Conservation (phyloP, 108 stramenopile species). For the Nannochloropsis oceanica region DNA sequence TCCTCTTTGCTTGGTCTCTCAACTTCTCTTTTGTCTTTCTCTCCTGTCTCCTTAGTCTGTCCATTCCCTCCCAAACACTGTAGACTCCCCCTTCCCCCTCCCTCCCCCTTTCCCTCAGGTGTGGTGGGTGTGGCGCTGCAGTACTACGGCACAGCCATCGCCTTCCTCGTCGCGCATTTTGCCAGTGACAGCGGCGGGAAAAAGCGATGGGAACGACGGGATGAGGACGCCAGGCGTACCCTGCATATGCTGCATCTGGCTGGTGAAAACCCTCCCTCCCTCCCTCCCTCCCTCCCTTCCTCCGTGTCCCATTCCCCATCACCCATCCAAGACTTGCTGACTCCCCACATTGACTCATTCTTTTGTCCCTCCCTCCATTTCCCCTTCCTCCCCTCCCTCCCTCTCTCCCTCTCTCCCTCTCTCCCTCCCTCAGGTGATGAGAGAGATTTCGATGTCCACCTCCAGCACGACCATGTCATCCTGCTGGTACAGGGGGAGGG, state of each 20-base stretch:
- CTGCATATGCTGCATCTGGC: not conserved
- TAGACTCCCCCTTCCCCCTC: too few species aligned
- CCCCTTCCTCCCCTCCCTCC: not conserved
- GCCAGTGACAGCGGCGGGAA: not conserved
- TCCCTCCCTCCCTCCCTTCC: not conserved
- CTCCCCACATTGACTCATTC: not conserved
- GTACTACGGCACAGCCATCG: not conserved
- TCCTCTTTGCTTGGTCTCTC: too few species aligned
- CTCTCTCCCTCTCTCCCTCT: not conserved
- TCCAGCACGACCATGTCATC: not conserved
- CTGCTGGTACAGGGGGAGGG: not conserved
- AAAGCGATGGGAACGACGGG: not conserved
- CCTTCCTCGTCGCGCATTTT: not conserved
- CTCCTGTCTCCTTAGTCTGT: too few species aligned
- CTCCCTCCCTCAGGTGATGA: not conserved
- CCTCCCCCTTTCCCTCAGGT: not conserved
- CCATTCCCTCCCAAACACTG: too few species aligned
- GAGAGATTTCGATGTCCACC: not conserved
- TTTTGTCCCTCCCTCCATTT: not conserved
- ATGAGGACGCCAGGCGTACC: not conserved
- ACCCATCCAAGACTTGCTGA: not conserved
- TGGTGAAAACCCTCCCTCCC: not conserved
- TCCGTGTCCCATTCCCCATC: not conserved
- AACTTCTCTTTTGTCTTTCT: not conserved
- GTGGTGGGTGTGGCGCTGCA: not conserved